phyloP scores from a whole-genome alignment of 192 early-diverging fungal species.

The Phycomyces nitens region DNA sequence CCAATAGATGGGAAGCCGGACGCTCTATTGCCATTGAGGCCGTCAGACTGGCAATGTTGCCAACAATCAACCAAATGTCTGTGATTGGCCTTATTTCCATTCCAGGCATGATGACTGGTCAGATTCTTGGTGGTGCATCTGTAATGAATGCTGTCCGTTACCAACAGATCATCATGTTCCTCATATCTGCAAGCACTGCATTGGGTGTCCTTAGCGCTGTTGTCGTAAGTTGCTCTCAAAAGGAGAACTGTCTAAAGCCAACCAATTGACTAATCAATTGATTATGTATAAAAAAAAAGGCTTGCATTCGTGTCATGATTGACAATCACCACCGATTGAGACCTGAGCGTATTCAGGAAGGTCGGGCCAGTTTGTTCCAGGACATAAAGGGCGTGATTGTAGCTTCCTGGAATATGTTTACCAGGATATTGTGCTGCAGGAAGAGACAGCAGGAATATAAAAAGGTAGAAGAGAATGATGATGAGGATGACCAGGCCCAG shows the following conservation, averaged over 20 bases:
- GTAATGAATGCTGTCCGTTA: conserved; percentile 76
- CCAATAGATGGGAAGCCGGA: conserved; percentile 80
- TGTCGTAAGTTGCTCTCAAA: conserved; percentile 44
- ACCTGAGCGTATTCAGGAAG: conserved; percentile 19
- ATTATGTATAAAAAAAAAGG: conserved; percentile 8
- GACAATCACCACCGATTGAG: conserved; percentile 15
- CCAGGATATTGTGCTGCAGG: neutral
- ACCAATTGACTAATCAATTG: no score
- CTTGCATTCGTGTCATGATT: conserved; percentile 17
- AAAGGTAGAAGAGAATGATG: neutral
- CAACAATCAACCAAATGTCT: conserved; percentile 80
- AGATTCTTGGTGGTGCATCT: conserved; percentile 78
- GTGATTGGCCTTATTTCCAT: conserved; percentile 85
- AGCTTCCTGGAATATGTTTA: neutral
- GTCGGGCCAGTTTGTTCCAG: conserved; percentile 12
- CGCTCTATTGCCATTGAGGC: conserved; percentile 70
- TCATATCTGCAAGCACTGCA: conserved; percentile 72
- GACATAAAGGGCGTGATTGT: conserved; percentile 7
- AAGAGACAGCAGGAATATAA: no score
- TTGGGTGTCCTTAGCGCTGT: conserved; percentile 54
- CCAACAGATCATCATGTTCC: conserved; percentile 84
- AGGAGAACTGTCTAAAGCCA: no score
- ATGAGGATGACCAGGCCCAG: neutral
- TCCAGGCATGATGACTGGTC: conserved; percentile 87
- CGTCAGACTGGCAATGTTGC: conserved; percentile 69